Evolutionary conservation across 257 asterid genomes (phyloP).

Genomic region (Solanum pennellii): DNA sequence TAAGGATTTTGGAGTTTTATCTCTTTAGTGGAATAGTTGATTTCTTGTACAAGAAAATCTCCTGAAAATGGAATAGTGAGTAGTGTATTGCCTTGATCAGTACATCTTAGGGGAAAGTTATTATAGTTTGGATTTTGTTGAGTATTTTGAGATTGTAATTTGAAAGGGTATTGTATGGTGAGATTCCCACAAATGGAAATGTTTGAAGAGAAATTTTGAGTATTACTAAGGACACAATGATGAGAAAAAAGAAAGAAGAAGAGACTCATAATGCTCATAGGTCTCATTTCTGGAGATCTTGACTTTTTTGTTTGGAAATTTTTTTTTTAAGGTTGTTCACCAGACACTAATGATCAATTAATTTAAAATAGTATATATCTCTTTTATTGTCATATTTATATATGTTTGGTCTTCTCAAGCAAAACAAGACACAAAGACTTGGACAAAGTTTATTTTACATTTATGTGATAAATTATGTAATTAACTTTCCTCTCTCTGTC

Average conservation of each 20-base stretch:
- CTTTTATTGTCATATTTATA: not conserved
- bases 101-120: not conserved
- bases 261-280: not conserved
- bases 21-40: not conserved
- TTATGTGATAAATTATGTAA: not conserved
- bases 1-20: slow-evolving; percentile 12
- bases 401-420: not conserved
- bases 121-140: not conserved
- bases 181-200: not conserved
- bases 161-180: slow-evolving; percentile 4
- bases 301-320: not conserved
- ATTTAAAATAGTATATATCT: not conserved
- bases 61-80: slow-evolving; percentile 4
- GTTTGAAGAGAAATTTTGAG: not conserved
- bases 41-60: not conserved
- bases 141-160: not conserved
- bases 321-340: not conserved
- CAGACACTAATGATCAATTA: not conserved
- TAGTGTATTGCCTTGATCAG: not conserved
- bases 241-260: not conserved
- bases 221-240: not conserved
- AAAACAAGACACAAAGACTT: not conserved
- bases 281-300: not conserved
- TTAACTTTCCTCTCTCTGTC: not conserved
- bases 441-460: not conserved